Conservation (phyloP, 2,329 filamentous ascomycete species). For the Aspergillus ibericus region DNA sequence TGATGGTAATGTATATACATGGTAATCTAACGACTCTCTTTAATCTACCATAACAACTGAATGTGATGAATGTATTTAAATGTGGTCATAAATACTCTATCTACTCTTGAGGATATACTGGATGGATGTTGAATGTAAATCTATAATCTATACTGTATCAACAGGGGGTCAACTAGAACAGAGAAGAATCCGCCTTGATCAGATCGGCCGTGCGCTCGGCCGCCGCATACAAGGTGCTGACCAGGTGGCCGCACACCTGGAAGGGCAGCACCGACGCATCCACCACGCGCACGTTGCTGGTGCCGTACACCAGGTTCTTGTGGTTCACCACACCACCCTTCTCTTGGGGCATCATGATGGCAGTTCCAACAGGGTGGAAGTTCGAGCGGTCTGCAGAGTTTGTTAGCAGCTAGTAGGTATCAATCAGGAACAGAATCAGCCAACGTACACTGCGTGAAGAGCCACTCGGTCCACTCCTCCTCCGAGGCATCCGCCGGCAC, state of each 20-base stretch:
- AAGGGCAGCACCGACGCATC: slow-evolving; percentile 36
- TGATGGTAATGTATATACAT: no score
- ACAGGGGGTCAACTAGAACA: background rate
- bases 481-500: slow-evolving; percentile 25
- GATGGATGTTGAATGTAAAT: background rate
- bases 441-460: slow-evolving; percentile 26
- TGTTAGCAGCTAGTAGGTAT: background rate
- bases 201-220: slow-evolving; percentile 33
- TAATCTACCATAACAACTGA: background rate
- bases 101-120: no score
- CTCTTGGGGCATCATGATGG: slow-evolving; percentile 34
- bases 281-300: slow-evolving; percentile 34
- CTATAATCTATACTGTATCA: background rate
- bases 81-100: no score
- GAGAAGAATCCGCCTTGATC: slow-evolving; percentile 24
- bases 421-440: background rate
- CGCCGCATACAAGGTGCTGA: slow-evolving; percentile 33
- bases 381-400: slow-evolving; percentile 24
- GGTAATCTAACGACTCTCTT: no score
- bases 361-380: slow-evolving; percentile 34
- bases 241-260: slow-evolving; percentile 32
- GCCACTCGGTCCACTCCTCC: slow-evolving; percentile 24
- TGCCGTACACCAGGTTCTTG: slow-evolving; percentile 31
- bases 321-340: slow-evolving; percentile 35
- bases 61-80: no score